Base-by-base conservation (phyloP, 129 eudicot species). In the Calendula officinalis region DNA sequence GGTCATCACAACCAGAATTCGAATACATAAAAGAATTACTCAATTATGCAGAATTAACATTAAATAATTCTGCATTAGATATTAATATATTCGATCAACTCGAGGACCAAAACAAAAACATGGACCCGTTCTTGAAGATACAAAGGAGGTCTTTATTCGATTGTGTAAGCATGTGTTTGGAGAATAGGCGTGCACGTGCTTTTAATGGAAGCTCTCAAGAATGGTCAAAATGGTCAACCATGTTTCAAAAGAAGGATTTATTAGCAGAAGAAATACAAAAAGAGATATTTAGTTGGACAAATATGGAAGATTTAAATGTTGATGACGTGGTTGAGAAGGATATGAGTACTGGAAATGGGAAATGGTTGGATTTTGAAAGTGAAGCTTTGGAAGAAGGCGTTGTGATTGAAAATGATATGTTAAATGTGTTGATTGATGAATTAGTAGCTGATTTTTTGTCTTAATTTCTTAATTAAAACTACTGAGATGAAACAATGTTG, bases 291-390 rank as follows among this genome's bases (percentile, higher is more conserved):
- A 46, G 87, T 11, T 81, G 75, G 87, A 74, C 66, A 34, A 81
- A 74, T 74, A 84, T 74, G 84, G 91, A 71, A 55, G 96, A 85
- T 53, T 46, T 88, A 70, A 74, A 79, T 80, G 89, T 82, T 66
- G 98, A 92, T 48, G 98, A 88, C 67, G 79, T 85, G 65, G 96
- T 92, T 38, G 95, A 92, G 39, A 85, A 68, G 71, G 96, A 92
- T 13, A 92, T 92, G 98, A 85, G 96, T 72, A 71, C 53, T 49
- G 77, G 78, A 9, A 45, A 66, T 0, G 96, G 96, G 62, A 88
- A 78, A 66, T 92, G 98, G 98, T 75, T 85, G 12, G 96, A 88
- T 54, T 92, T 92, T 74, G 83, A 81, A 39, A 35, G 32, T 5
- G 98, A 88, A 75, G 83, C 82, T 15, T 83, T 83, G 71, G 95